Conservation (phyloP, 495 filamentous ascomycete genomes). For the Aspergillus heteromorphus region DNA sequence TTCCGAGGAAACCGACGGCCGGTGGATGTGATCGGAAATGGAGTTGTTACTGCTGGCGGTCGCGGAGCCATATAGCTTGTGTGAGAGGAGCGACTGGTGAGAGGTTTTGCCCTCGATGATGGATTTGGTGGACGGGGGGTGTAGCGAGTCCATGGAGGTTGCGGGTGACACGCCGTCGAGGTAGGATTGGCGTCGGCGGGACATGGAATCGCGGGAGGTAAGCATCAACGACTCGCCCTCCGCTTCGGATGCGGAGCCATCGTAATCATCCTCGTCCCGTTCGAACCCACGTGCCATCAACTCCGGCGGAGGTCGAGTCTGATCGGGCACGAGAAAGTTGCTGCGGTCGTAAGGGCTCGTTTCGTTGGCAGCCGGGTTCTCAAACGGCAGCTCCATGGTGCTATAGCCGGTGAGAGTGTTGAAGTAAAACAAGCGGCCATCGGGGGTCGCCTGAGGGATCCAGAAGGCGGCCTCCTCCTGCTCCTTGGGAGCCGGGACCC, state of each 20-base stretch:
- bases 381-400: conserved; percentile 87
- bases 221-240: conserved; percentile 63
- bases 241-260: conserved; percentile 80
- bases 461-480: conserved; percentile 92
- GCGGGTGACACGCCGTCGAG: conserved; percentile 78
- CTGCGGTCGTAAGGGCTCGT: conserved; percentile 80
- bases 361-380: conserved; percentile 79
- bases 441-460: conserved; percentile 95
- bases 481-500: conserved; percentile 51
- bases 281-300: conserved; percentile 81
- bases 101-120: conserved; percentile 20
- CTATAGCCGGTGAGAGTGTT: conserved; percentile 93
- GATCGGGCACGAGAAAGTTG: conserved; percentile 81
- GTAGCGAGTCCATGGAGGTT: conserved; percentile 87
- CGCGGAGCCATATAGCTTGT: conserved; percentile 22
- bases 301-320: conserved; percentile 88
- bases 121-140: conserved; percentile 48
- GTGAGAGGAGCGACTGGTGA: conserved; percentile 10
- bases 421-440: conserved; percentile 94
- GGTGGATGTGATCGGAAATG: conserved; percentile 29
- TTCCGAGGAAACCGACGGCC: conserved; percentile 53
- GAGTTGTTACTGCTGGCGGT: conserved; percentile 31
- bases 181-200: conserved; percentile 58
- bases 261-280: conserved; percentile 78
- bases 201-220: conserved; percentile 52